These are phyloP conservation scores for Inonotus obliquus DNA, from an alignment of 1,284 basidiomycete genomes.

Conservation along the genomic window DNA sequence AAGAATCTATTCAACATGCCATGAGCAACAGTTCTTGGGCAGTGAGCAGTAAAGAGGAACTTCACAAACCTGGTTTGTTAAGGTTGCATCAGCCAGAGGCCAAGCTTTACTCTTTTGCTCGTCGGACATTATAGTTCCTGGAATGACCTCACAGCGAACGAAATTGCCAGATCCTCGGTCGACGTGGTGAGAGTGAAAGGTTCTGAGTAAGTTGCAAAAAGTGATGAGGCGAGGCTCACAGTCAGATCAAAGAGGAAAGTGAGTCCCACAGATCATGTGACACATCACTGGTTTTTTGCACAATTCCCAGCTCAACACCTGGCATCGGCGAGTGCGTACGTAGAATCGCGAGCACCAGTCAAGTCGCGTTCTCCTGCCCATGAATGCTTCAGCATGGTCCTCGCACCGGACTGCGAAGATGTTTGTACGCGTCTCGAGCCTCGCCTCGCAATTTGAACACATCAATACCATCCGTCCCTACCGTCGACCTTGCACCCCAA, in stretches of 20 bases:
- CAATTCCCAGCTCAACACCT: background rate
- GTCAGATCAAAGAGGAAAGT: background rate
- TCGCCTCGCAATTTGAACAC: background rate
- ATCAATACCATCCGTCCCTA: background rate
- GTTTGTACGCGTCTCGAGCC: background rate
- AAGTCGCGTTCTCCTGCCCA: constrained; percentile 28
- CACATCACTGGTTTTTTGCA: background rate
- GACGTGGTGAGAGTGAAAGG: background rate
- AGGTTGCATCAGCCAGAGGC: constrained; percentile 79
- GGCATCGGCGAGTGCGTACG: background rate
- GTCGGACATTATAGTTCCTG: constrained; percentile 44
- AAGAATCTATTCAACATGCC: constrained; percentile 58
- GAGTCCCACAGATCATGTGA: background rate
- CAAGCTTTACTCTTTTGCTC: constrained; percentile 72
- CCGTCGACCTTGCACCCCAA: background rate
- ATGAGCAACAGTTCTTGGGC: background rate
- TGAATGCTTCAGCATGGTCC: constrained; percentile 59
- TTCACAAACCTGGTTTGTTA: constrained; percentile 83
- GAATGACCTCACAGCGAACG: constrained; percentile 16
- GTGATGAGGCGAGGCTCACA: no score
- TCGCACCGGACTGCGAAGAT: constrained; percentile 47
- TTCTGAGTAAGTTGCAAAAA: background rate
- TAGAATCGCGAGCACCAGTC: background rate
- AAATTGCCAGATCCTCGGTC: constrained; percentile 21
- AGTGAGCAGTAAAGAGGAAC: background rate